Evolutionary conservation across 1,139 yeast species (phyloP), one percentile per base, ranked within the genome.

Genomic region (Candida sp.): DNA sequence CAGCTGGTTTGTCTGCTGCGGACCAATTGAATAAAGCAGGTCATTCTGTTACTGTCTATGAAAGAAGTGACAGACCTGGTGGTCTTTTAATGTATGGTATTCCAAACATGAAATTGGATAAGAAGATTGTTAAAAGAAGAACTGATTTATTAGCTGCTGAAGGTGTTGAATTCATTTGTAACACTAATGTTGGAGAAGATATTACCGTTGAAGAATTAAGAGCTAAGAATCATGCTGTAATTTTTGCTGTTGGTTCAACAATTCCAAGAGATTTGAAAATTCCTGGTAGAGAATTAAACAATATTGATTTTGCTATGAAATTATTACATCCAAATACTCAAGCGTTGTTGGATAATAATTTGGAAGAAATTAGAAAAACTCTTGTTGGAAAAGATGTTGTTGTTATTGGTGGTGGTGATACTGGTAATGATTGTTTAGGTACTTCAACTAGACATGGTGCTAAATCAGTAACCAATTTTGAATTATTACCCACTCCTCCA

Each of bases 351-450:
- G 91, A 87, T 47, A 84, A 84, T 51, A 81, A 87, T 56, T 77
- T 91, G 62, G 95, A 83, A 48, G 87, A 84, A 47, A 84, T 91
- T 46, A 81, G 86, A 54, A 71, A 77, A 53, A 77, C 80, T 49
- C 70, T 93, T 49, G 82, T 77, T 50, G 98, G 95, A 54, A 93
- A 91, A 75, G 76, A 87, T 53, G 98, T 93, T 46, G 83, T 93
- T 60, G 98, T 93, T 46, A 91, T 93, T 73, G 99, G 99, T 60
- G 99, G 99, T 74, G 99, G 99, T 80, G 99, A 93, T 67, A 93
- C 99, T 37, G 99, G 99, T 81, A 93, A 93, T 63, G 99, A 93
- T 75, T 93, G 98, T 79, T 80, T 93, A 61, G 99, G 98, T 70
- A 93, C 99, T 34, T 82, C 97, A 27, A 93, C 95, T 37, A 86